Evolutionary conservation across 2,329 filamentous ascomycete genomes (phyloP).

Genomic region (Trichophyton schoenleinii): DNA sequence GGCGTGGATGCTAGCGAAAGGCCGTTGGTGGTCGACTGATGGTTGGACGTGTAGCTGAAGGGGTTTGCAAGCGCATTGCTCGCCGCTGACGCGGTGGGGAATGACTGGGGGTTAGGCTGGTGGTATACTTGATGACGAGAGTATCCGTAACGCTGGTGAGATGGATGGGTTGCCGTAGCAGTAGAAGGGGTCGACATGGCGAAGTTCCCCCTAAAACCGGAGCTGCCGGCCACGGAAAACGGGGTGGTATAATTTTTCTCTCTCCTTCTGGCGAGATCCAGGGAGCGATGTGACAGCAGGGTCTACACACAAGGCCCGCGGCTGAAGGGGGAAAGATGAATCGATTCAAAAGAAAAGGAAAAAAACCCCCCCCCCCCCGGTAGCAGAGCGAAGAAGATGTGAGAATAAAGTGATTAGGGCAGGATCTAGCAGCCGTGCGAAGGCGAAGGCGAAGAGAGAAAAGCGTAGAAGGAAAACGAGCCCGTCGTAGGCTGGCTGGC

Average conservation of each 20-base stretch:
- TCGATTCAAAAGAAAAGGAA: neutral
- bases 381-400: neutral
- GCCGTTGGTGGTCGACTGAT: slow-evolving; percentile 16
- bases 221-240: neutral
- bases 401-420: neutral
- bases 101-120: slow-evolving; percentile 42
- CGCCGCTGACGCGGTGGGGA: slow-evolving; percentile 34
- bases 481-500: neutral
- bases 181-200: slow-evolving; percentile 72
- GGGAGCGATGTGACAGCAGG: too few relatives aligned
- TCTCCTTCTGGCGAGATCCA: too few relatives aligned
- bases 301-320: too few relatives aligned
- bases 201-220: neutral
- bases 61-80: slow-evolving; percentile 31
- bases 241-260: neutral
- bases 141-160: slow-evolving; percentile 49
- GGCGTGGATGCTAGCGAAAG: slow-evolving; percentile 7
- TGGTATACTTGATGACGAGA: slow-evolving; percentile 46
- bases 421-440: neutral
- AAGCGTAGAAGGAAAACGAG: neutral
- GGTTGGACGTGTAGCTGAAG: slow-evolving; percentile 31
- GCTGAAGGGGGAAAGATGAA: neutral
- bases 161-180: slow-evolving; percentile 59
- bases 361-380: too few relatives aligned
- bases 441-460: neutral